phyloP scores from a whole-genome alignment of 805 yeast genomes.

The Starmera dryadoides region DNA sequence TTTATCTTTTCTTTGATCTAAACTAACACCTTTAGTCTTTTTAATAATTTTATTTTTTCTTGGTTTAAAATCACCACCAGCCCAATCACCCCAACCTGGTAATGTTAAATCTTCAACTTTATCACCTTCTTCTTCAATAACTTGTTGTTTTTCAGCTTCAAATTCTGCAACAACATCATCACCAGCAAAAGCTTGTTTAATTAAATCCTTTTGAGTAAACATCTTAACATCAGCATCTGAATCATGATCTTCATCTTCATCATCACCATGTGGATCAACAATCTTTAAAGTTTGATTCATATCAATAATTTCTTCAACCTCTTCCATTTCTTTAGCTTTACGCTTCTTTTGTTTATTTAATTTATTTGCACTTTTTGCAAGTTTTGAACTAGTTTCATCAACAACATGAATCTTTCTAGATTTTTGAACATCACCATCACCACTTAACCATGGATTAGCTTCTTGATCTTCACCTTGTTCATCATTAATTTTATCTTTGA shows the following conservation, averaged over 20 bases:
- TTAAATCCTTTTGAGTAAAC: slow-evolving; percentile 76
- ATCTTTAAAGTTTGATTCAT: slow-evolving; percentile 48
- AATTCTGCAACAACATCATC: slow-evolving; percentile 85
- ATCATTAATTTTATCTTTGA: slow-evolving; percentile 1
- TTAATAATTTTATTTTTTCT: slow-evolving; percentile 59
- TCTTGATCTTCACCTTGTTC: slow-evolving; percentile 16
- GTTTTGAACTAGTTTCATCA: slow-evolving; percentile 41
- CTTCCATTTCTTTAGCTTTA: slow-evolving; percentile 24
- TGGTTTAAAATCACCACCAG: slow-evolving; percentile 50
- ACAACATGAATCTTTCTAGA: slow-evolving; percentile 40
- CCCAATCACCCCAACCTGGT: slow-evolving; percentile 99
- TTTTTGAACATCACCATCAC: slow-evolving; percentile 25
- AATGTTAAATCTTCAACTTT: slow-evolving; percentile 76
- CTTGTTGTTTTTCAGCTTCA: slow-evolving; percentile 63
- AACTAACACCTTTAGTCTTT: slow-evolving; percentile 66
- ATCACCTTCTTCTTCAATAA: slow-evolving; percentile 74
- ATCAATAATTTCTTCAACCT: slow-evolving; percentile 33
- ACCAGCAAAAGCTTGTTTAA: slow-evolving; percentile 93
- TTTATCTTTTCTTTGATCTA: slow-evolving; percentile 72
- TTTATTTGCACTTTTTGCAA: slow-evolving; percentile 34
- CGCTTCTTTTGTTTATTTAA: slow-evolving; percentile 23
- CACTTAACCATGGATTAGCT: slow-evolving; percentile 46
- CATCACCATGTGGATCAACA: slow-evolving; percentile 37
- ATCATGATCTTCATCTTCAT: slow-evolving; percentile 31
- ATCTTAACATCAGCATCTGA: slow-evolving; percentile 37